These are phyloP conservation scores for Taxillus chinensis DNA, from an alignment of 164 flowering plant genomes.

Conservation along the genomic window DNA sequence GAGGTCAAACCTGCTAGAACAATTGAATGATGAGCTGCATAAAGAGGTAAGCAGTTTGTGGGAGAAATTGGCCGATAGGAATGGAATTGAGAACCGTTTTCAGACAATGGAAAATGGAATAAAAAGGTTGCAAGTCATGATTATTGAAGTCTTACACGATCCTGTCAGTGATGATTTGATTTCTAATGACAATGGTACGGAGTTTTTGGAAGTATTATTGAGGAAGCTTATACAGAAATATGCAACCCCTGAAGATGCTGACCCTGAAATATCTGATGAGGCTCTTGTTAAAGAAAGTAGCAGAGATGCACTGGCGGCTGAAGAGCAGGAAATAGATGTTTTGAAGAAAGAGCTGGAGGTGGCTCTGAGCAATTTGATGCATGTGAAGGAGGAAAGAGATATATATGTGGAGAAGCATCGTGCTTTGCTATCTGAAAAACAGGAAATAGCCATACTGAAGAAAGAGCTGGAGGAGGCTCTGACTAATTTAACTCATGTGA, in stretches of 20 bases:
- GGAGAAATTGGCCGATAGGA: conserved; percentile 34
- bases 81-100: conserved; percentile 25
- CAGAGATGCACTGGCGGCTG: conserved; percentile 11
- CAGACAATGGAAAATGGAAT: conserved; percentile 34
- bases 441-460: conserved; percentile 23
- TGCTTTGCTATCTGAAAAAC: conserved; percentile 30
- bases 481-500: conserved; percentile 30
- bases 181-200: conserved; percentile 21
- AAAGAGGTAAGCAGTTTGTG: conserved; percentile 39
- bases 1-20: conserved; percentile 27
- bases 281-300: conserved; percentile 13
- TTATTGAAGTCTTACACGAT: conserved; percentile 47
- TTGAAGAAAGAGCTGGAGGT: conserved; percentile 57
- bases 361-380: conserved; percentile 32
- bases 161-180: conserved; percentile 22
- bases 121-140: conserved; percentile 36
- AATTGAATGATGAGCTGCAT: conserved; percentile 33
- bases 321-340: conserved; percentile 22
- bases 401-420: conserved; percentile 31
- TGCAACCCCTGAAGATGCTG: conserved; percentile 15
- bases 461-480: conserved; percentile 56
- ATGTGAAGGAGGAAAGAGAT: conserved; percentile 57
- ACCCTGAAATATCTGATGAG: conserved; percentile 11
- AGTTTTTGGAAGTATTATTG: conserved; percentile 42
- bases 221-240: conserved; percentile 52